Base-by-base conservation (phyloP, 768 basidiomycete genomes). In the Arthromyces matolae region DNA sequence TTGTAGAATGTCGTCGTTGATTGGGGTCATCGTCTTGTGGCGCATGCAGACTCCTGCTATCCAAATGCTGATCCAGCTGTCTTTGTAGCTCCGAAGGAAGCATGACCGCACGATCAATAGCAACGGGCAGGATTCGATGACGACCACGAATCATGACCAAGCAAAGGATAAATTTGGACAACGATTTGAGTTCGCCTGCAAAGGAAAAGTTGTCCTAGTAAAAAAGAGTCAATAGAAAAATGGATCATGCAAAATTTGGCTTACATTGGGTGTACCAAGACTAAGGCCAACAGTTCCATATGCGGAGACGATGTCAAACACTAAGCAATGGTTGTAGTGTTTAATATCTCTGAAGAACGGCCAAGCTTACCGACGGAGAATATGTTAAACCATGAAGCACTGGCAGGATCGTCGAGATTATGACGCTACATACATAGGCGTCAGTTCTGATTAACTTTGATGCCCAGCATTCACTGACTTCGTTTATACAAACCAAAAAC, bases 141-240 rank as follows among this genome's bases (percentile, higher is more conserved):
- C 92, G 80, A 7, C 93, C 93, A 48, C 96, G 87, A 51, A 99
- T 77, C 91, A 98, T 98, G 55, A 98, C 92, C 8, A 79, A 64
- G 60, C 83, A 84, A 22, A 97, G 56, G 47, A 98, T 82, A 28
- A 98, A 76, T 65, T 98, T 98, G 0, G 93, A 93, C 5, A 96
- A 66, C 0, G 86, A 79, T 12, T 76, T 71, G 49, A 94, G 82
- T 8, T 84, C 80, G 2, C 92, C 94, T 5, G 81, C 80, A 45
- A 97, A 77, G 0, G 89, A 90, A 57, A 81, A 90, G 61, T 88
- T 86, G 61, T 79, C 74, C 93, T 96, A 53, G 3, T 28, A 42
- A 25, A 12, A 24, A 43, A 10, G 36, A 14, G n/a, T n/a, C n/a
- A n/a, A 37, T 25, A 42, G 46, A 45, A 38, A 35, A 9, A 13